Conservation (phyloP, 2,329 filamentous ascomycete species). For the Aureobasidium leucospermi region DNA sequence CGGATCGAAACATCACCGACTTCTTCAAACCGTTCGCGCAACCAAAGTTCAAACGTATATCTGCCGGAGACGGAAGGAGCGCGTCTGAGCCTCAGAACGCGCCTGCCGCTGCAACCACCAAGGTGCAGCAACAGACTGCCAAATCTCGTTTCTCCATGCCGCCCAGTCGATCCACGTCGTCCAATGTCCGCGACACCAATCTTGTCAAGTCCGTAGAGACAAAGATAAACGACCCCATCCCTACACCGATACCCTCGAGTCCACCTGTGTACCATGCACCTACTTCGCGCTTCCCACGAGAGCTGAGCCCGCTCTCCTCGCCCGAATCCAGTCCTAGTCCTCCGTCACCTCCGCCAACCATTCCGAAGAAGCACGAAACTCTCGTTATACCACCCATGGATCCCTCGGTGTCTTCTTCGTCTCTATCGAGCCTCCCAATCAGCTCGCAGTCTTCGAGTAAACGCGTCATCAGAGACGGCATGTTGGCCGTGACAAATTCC, state of each 20-base stretch:
- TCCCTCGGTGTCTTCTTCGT: constrained; percentile 22
- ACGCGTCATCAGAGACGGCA: constrained; percentile 47
- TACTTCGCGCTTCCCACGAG: neutral
- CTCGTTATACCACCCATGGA: constrained; percentile 8
- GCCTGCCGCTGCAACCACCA: constrained; percentile 20
- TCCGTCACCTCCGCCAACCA: neutral
- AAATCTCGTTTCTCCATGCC: constrained; percentile 19
- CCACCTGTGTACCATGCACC: neutral
- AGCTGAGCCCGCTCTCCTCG: constrained; percentile 15
- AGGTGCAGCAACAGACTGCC: constrained; percentile 19
- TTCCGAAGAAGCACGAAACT: neutral
- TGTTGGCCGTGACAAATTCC: constrained; percentile 42
- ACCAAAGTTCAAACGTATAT: constrained; percentile 18
- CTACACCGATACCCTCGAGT: constrained; percentile 7
- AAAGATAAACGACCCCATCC: neutral
- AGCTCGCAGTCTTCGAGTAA: constrained; percentile 38
- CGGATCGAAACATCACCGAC: constrained; percentile 29
- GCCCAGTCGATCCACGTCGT: neutral
- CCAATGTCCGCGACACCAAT: neutral
- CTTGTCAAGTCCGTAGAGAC: neutral
- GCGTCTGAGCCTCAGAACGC: constrained; percentile 10
- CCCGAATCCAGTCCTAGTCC: constrained; percentile 1
- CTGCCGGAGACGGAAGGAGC: neutral
- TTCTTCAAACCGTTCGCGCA: constrained; percentile 40
- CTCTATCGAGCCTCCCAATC: constrained; percentile 24